These are phyloP conservation scores for Tetracladium setigerum DNA, from an alignment of 495 filamentous ascomycete genomes.

Conservation along the genomic window DNA sequence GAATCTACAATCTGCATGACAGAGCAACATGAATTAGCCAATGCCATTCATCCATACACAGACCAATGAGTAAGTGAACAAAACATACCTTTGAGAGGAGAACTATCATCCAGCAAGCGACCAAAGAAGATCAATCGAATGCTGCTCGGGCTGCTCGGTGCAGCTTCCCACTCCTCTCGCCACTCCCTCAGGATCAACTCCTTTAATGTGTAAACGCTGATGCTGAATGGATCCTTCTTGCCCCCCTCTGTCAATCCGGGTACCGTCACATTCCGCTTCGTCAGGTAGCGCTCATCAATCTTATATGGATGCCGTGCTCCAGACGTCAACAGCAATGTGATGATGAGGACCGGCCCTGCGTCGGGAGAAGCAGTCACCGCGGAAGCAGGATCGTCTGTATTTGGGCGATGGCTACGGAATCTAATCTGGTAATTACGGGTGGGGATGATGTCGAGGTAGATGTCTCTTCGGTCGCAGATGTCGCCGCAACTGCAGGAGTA, in stretches of 20 bases:
- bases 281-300: conserved; percentile 78
- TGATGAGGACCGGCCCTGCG: conserved; percentile 14
- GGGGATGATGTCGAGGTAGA: too few relatives aligned
- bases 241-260: conserved; percentile 48
- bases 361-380: background rate
- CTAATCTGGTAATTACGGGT: conserved; percentile 7
- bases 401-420: conserved; percentile 10
- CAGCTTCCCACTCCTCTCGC: conserved; percentile 83
- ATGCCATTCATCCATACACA: background rate
- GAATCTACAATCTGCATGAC: conserved; percentile 65
- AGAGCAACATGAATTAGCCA: background rate
- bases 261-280: conserved; percentile 66
- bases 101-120: conserved; percentile 79
- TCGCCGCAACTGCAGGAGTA: background rate
- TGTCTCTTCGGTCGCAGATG: too few relatives aligned
- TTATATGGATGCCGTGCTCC: conserved; percentile 81
- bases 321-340: conserved; percentile 73
- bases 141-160: conserved; percentile 71
- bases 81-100: conserved; percentile 59
- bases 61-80: conserved; percentile 1
- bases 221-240: conserved; percentile 68
- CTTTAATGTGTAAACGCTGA: conserved; percentile 86
- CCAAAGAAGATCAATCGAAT: conserved; percentile 88
- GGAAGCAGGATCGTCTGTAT: background rate
- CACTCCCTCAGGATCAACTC: conserved; percentile 87